Evolutionary conservation across 2,329 filamentous ascomycete genomes (phyloP).

Genomic region (Simplicillium sp.): DNA sequence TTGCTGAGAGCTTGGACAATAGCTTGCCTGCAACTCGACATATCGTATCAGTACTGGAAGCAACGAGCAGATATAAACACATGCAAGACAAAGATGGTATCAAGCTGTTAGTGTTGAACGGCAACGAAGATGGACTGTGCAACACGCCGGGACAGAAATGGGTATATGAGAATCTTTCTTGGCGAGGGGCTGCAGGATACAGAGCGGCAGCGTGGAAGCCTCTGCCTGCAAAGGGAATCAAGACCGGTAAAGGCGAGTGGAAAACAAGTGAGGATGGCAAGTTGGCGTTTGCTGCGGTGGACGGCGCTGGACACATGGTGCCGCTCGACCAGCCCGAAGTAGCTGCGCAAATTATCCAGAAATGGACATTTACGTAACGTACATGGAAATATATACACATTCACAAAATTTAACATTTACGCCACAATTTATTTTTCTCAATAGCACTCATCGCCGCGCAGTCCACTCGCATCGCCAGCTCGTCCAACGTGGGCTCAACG

Average conservation of each 20-base stretch:
- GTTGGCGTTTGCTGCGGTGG: conserved; percentile 15
- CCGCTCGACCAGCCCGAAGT: conserved; percentile 10
- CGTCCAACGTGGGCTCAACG: too few relatives aligned
- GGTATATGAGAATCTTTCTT: conserved; percentile 28
- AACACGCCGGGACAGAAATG: conserved; percentile 15
- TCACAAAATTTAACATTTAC: too few relatives aligned
- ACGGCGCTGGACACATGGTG: conserved; percentile 31
- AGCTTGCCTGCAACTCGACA: too few relatives aligned
- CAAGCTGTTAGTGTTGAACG: conserved; percentile 10
- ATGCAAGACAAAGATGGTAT: background rate
- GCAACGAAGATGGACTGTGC: conserved; percentile 10
- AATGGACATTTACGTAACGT: conserved; percentile 6
- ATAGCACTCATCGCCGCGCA: too few relatives aligned
- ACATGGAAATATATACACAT: too few relatives aligned
- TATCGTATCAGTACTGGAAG: too few relatives aligned
- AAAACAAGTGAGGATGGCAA: conserved; percentile 7
- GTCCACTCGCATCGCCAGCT: too few relatives aligned
- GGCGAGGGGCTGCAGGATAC: conserved; percentile 32
- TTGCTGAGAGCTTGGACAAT: too few relatives aligned
- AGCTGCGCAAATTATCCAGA: conserved; percentile 9
- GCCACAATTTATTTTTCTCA: too few relatives aligned
- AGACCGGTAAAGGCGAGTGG: conserved; percentile 5
- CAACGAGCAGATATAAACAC: too few relatives aligned
- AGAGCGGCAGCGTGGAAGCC: conserved; percentile 15
- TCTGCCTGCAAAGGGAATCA: background rate